Evolutionary conservation across 805 yeast species (phyloP).

Genomic region (Blastobotrys robertii): DNA sequence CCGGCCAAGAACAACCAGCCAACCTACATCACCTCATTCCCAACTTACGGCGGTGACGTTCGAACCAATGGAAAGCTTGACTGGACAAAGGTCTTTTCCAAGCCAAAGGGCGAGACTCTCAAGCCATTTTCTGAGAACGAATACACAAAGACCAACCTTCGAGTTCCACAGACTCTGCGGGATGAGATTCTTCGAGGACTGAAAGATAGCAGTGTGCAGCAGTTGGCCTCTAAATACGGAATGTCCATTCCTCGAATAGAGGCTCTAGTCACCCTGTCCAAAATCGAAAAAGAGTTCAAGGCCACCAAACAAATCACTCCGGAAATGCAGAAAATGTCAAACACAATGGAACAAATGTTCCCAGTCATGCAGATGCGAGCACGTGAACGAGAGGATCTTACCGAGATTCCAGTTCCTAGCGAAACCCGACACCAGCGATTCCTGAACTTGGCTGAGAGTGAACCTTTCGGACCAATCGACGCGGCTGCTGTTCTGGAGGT

Average conservation of each 20-base stretch:
- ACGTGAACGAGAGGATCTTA: slow-evolving; percentile 50
- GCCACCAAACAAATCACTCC: slow-evolving; percentile 31
- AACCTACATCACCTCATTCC: slow-evolving; percentile 21
- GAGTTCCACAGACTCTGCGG: slow-evolving; percentile 51
- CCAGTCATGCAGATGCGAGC: slow-evolving; percentile 33
- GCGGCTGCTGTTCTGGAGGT: slow-evolving; percentile 78
- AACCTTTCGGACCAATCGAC: slow-evolving; percentile 92
- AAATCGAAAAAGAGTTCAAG: slow-evolving; percentile 41
- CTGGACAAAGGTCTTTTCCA: slow-evolving; percentile 23
- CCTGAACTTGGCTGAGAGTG: slow-evolving; percentile 83
- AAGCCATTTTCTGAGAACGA: slow-evolving; percentile 79
- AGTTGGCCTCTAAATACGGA: slow-evolving; percentile 68
- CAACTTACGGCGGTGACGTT: slow-evolving; percentile 16
- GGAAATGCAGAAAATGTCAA: slow-evolving; percentile 51
- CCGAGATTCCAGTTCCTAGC: slow-evolving; percentile 89
- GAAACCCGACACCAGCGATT: slow-evolving; percentile 76
- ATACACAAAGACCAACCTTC: slow-evolving; percentile 55
- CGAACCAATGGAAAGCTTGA: not conserved
- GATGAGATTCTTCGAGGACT: slow-evolving; percentile 32
- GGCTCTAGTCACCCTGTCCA: slow-evolving; percentile 65
- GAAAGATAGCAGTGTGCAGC: slow-evolving; percentile 33
- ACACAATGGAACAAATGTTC: slow-evolving; percentile 66
- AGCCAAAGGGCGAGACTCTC: slow-evolving; percentile 13
- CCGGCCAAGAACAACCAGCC: slow-evolving; percentile 69
- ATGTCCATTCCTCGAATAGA: slow-evolving; percentile 79